These are phyloP conservation scores for Eimeria praecox DNA, from an alignment of 169 alveolate species.

Conservation along the genomic window DNA sequence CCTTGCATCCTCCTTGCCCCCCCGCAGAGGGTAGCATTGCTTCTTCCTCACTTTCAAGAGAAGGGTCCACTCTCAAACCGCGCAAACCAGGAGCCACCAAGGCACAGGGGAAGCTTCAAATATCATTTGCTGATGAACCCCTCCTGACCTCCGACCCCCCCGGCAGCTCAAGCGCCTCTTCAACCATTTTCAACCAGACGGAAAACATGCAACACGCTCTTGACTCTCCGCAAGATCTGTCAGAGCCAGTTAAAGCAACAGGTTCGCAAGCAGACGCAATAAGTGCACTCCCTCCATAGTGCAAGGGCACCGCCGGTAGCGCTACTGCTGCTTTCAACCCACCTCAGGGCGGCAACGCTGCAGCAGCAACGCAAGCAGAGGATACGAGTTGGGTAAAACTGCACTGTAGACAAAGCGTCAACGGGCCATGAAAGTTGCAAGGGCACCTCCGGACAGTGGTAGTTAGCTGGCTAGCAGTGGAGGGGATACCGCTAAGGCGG, in stretches of 20 bases:
- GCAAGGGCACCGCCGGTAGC: background rate
- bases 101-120: background rate
- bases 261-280: background rate
- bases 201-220: background rate
- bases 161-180: background rate
- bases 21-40: background rate
- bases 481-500: background rate
- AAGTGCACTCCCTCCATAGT: background rate
- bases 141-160: conserved; percentile 8
- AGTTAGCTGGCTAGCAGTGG: background rate
- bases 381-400: background rate
- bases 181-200: background rate
- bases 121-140: conserved; percentile 14
- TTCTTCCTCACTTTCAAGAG: background rate
- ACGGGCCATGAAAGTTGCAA: background rate
- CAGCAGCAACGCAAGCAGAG: background rate
- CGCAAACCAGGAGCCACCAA: background rate
- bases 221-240: background rate
- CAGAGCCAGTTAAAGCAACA: background rate
- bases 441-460: background rate
- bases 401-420: background rate
- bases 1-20: background rate
- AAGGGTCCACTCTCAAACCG: background rate
- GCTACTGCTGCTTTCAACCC: background rate
- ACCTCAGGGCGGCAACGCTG: background rate